phyloP scores from a whole-genome alignment of 202 grass and related monocot genomes.

The Setaria viridis region DNA sequence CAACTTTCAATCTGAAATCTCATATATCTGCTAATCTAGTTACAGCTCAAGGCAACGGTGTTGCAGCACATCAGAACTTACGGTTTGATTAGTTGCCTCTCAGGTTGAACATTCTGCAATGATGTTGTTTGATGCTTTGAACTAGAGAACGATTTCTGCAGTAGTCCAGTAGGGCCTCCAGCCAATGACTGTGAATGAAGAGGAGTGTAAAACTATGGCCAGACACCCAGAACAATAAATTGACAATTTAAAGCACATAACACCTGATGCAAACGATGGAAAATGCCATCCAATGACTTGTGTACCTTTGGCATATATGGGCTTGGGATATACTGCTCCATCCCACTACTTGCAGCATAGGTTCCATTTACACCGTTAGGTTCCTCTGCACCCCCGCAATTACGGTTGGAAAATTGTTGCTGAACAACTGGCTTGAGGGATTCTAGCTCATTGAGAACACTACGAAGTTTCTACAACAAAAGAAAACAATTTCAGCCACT shows the following conservation, averaged over 20 bases:
- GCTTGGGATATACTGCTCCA: slow-evolving; percentile 33
- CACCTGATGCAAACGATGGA: slow-evolving; percentile 8
- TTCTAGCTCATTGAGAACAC: slow-evolving; percentile 86
- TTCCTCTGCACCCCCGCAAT: slow-evolving; percentile 46
- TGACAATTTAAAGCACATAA: slow-evolving; percentile 27
- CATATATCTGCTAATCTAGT: slow-evolving; percentile 21
- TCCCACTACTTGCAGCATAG: slow-evolving; percentile 31
- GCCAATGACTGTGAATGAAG: slow-evolving; percentile 52
- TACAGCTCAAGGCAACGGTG: background rate
- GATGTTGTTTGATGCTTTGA: slow-evolving; percentile 56
- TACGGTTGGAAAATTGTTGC: slow-evolving; percentile 62
- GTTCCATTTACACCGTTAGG: slow-evolving; percentile 43
- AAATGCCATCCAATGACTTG: slow-evolving; percentile 2
- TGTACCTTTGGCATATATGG: slow-evolving; percentile 54
- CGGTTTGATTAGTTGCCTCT: slow-evolving; percentile 64
- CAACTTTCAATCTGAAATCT: slow-evolving; percentile 18
- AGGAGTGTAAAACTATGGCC: slow-evolving; percentile 11
- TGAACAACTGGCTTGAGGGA: slow-evolving; percentile 83
- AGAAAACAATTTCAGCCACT: slow-evolving; percentile 24
- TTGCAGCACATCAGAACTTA: slow-evolving; percentile 41
- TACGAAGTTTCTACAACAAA: slow-evolving; percentile 78
- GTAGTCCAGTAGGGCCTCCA: slow-evolving; percentile 55
- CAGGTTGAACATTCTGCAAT: slow-evolving; percentile 41
- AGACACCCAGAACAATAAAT: background rate
- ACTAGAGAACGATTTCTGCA: slow-evolving; percentile 47